Evolutionary conservation across 2,329 filamentous ascomycete genomes (phyloP), one percentile per base, ranked within the genome.

Genomic region (Botrytis paeoniae): DNA sequence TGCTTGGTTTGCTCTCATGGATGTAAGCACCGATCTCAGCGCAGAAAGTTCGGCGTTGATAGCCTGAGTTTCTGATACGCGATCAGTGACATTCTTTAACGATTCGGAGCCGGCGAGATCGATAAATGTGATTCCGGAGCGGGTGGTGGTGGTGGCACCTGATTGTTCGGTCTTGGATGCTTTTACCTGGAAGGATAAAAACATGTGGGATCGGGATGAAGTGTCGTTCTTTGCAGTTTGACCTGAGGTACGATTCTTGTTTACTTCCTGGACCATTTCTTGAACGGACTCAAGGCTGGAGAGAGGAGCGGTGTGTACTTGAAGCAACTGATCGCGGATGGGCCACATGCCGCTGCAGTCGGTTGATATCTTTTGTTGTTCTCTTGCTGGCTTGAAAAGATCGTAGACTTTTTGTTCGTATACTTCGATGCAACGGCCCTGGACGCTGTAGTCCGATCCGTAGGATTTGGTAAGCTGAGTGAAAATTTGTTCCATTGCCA

Each of bases 381-480:
- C 91, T 32, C 61, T 18, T 32, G 20, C 39, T 22, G 39, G 9
- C 18, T 64, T 45, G 7, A 99, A 87, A 22, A 99, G 84, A 81
- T 99, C 96, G 80, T 98, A 94, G 75, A 99, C 87, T 75, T 97
- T 95, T 81, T 99, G 96, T 76, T 99, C 98, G 88, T 99, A 99
- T 12, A 99, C 95, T 81, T 99, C 96, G 22, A 98, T 90, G 79
- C 98, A 99, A 71, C 91, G 94, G 8, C 96, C 96, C 80, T 97
- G 93, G 89, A 99, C 97, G 0, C 88, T 92, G 83, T 98, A 99
- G 57, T 39, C 35, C 7, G 87, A 88, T 95, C 96, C 99, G 32
- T 94, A 96, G 81, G 97, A 97, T 77, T 95, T 93, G 81, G 92
- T 91, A 25, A 99, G 86, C 66, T 91, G 88, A 74, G 91, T 91